A percentile compares a stretch with the other conserved stretches of the same genome.
phyloP scores from a whole-genome alignment of 257 asterid genomes.

The Mitragyna speciosa region DNA sequence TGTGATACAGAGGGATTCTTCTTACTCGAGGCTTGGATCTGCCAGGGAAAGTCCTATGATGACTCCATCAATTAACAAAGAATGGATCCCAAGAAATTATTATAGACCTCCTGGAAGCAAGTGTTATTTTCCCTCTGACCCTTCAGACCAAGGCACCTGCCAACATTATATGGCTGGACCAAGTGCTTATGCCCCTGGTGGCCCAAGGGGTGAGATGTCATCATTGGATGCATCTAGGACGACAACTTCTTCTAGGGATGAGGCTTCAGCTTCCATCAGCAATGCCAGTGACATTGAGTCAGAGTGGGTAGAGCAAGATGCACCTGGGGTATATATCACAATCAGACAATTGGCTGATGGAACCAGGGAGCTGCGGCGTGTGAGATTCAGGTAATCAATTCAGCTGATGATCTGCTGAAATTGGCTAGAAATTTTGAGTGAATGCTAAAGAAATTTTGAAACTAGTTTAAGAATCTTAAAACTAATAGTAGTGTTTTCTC shows the following conservation, averaged over 20 bases:
- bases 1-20: slow-evolving; percentile 78
- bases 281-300: slow-evolving; percentile 90
- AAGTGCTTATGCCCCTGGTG: slow-evolving; percentile 36
- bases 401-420: background rate
- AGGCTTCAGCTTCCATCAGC: slow-evolving; percentile 86
- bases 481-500: background rate
- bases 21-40: slow-evolving; percentile 71
- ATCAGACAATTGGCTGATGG: slow-evolving; percentile 88
- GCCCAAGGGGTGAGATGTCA: slow-evolving; percentile 46
- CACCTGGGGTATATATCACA: slow-evolving; percentile 88
- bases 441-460: background rate
- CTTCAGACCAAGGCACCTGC: slow-evolving; percentile 32
- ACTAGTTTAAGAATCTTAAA: background rate
- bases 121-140: slow-evolving; percentile 37
- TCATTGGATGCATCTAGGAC: slow-evolving; percentile 79
- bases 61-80: slow-evolving; percentile 73
- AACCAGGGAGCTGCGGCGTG: slow-evolving; percentile 89
- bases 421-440: background rate
- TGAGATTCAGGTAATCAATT: slow-evolving; percentile 76
- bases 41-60: slow-evolving; percentile 76
- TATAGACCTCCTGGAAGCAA: slow-evolving; percentile 41
- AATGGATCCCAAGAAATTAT: slow-evolving; percentile 51
- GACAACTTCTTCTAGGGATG: slow-evolving; percentile 80
- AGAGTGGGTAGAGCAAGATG: slow-evolving; percentile 94
- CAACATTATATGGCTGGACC: slow-evolving; percentile 48